Conservation (phyloP, 2,329 filamentous ascomycete genomes). For the Aschersonia sp. region DNA sequence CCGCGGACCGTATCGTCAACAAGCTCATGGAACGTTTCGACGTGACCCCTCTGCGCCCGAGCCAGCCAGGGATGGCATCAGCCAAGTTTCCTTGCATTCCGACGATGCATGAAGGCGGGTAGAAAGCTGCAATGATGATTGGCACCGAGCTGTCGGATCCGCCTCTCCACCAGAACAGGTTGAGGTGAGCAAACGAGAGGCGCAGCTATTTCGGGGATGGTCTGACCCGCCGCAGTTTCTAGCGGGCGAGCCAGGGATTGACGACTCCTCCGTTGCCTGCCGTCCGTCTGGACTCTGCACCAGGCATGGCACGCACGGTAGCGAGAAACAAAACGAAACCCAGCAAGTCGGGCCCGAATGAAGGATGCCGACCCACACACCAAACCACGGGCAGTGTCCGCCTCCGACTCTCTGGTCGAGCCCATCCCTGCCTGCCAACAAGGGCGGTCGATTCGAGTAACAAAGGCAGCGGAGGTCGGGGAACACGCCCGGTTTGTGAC, state of each 20-base stretch:
- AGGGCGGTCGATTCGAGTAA: not conserved
- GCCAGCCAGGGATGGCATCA: not conserved
- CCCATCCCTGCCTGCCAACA: conserved; percentile 1
- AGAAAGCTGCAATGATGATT: conserved; percentile 5
- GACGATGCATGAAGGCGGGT: conserved; percentile 1
- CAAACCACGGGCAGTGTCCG: conserved; percentile 10
- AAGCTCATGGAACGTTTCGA: too few species aligned
- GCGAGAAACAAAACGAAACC: not conserved
- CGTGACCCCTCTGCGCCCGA: too few species aligned
- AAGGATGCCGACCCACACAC: not conserved
- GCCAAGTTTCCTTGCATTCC: not conserved
- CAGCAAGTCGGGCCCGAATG: conserved; percentile 2
- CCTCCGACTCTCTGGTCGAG: conserved; percentile 6
- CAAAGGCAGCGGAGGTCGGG: not conserved
- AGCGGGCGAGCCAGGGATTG: too few species aligned
- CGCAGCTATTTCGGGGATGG: not conserved
- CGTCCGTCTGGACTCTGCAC: not conserved
- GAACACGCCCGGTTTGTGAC: too few species aligned
- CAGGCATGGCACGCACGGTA: not conserved
- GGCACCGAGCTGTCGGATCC: conserved; percentile 9
- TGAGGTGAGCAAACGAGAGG: not conserved
- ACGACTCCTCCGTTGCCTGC: too few species aligned
- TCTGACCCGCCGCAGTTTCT: not conserved
- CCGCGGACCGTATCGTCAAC: too few species aligned
- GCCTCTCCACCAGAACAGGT: conserved; percentile 1